These are phyloP conservation scores for Acanthamoeba healyi DNA, from an alignment of 208 protist genomes.

Conservation along the genomic window DNA sequence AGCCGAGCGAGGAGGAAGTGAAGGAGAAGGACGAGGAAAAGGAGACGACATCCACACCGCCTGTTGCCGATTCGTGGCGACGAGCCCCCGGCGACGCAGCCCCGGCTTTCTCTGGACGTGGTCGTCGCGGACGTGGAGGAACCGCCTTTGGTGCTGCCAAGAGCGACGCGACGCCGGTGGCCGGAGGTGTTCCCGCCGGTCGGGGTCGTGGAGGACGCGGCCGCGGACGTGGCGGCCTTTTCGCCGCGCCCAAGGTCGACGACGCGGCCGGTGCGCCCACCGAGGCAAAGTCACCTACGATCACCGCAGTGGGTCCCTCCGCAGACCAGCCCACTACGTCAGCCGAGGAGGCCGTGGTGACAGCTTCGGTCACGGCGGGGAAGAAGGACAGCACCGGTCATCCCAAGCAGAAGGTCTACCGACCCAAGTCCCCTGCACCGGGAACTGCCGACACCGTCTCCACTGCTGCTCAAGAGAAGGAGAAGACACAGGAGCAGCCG, in stretches of 20 bases:
- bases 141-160: neutral
- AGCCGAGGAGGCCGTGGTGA: neutral
- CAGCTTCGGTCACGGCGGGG: too few species aligned
- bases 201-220: neutral
- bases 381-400: neutral
- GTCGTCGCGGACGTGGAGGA: neutral
- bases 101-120: neutral
- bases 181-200: too few species aligned
- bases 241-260: neutral
- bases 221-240: neutral
- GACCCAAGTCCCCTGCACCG: neutral
- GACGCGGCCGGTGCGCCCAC: neutral
- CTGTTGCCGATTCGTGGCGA: neutral
- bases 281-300: neutral
- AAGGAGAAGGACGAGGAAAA: slow-evolving; percentile 1
- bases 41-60: neutral
- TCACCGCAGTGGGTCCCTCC: neutral
- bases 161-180: neutral
- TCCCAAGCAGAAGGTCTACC: slow-evolving; percentile 37
- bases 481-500: too few species aligned
- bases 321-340: neutral
- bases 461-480: too few species aligned
- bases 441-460: neutral
- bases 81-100: neutral
- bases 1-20: neutral